These are phyloP conservation scores for Colletotrichum trifolii DNA, from an alignment of 2,329 filamentous ascomycete genomes.

Conservation along the genomic window DNA sequence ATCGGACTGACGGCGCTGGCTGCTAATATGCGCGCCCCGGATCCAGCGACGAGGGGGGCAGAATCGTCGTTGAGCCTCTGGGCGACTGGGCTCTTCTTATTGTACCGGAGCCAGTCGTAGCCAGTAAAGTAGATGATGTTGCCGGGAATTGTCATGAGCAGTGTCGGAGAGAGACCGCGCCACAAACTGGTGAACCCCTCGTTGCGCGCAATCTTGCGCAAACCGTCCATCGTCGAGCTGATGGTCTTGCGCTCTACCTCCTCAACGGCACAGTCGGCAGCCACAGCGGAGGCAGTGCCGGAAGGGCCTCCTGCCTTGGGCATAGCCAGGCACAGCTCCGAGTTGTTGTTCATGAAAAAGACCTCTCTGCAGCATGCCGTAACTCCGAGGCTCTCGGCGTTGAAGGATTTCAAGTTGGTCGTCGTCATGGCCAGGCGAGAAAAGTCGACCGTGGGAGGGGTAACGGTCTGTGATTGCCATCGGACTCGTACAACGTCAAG, in stretches of 20 bases:
- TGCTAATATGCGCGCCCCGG: slow-evolving; percentile 80
- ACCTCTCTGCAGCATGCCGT: slow-evolving; percentile 97
- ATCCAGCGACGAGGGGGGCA: slow-evolving; percentile 83
- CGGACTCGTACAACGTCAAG: slow-evolving; percentile 97
- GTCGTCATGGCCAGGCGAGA: slow-evolving; percentile 66
- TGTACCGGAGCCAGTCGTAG: slow-evolving; percentile 91
- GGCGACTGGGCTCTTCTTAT: slow-evolving; percentile 77
- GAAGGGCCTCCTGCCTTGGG: slow-evolving; percentile 62
- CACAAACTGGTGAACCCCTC: slow-evolving; percentile 89
- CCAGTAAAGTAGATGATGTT: slow-evolving; percentile 99
- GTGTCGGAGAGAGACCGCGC: slow-evolving; percentile 92
- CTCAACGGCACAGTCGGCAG: slow-evolving; percentile 84
- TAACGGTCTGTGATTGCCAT: slow-evolving; percentile 81
- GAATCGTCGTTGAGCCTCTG: slow-evolving; percentile 73
- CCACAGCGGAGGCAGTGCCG: slow-evolving; percentile 57
- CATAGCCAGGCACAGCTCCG: slow-evolving; percentile 82
- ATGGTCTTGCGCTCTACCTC: slow-evolving; percentile 86
- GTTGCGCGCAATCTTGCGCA: slow-evolving; percentile 94
- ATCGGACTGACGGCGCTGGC: slow-evolving; percentile 88
- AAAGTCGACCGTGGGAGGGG: slow-evolving; percentile 63
- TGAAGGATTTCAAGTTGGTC: slow-evolving; percentile 74
- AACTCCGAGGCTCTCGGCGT: slow-evolving; percentile 84
- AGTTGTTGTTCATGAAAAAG: slow-evolving; percentile 91
- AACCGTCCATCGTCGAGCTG: slow-evolving; percentile 89
- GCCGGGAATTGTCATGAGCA: slow-evolving; percentile 92